Percentiles rank a stretch among this genome's conserved stretches.
These are phyloP conservation scores for Fusarium sterilihyphosum DNA, from an alignment of 2,329 filamentous ascomycete species.

Conservation along the genomic window DNA sequence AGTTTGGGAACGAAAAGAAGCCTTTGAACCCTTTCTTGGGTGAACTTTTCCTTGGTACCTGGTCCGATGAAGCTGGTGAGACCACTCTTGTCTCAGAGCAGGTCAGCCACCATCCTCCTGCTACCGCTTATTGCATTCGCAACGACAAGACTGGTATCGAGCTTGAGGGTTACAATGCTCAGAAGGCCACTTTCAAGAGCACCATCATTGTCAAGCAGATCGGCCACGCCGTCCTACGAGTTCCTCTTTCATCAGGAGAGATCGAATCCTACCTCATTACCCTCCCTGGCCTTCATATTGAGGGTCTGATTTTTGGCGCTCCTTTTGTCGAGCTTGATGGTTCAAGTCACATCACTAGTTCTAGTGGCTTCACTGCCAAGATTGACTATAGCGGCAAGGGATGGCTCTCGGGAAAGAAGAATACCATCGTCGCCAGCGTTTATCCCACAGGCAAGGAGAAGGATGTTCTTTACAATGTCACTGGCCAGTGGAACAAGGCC, in stretches of 20 bases:
- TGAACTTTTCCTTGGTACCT: constrained; percentile 91
- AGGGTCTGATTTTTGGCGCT: constrained; percentile 85
- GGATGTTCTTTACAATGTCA: constrained; percentile 80
- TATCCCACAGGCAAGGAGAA: constrained; percentile 77
- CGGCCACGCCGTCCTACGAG: constrained; percentile 84
- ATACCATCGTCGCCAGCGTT: constrained; percentile 81
- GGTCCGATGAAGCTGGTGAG: constrained; percentile 83
- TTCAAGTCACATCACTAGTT: constrained; percentile 85
- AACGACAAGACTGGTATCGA: constrained; percentile 85
- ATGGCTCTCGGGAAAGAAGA: constrained; percentile 96
- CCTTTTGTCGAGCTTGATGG: constrained; percentile 94
- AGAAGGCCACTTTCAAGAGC: constrained; percentile 93
- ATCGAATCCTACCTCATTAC: constrained; percentile 88
- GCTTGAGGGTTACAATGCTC: constrained; percentile 90
- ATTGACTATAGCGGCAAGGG: constrained; percentile 95
- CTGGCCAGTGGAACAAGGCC: constrained; percentile 89
- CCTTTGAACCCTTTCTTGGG: constrained; percentile 96
- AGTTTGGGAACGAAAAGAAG: constrained; percentile 93
- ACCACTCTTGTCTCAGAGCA: constrained; percentile 93
- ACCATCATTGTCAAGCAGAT: constrained; percentile 97
- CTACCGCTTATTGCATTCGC: constrained; percentile 92
- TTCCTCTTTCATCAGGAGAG: constrained; percentile 61
- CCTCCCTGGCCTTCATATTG: constrained; percentile 90
- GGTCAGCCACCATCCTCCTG: constrained; percentile 93
- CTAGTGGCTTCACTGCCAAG: constrained; percentile 85